Percentiles rank a stretch among this genome's conserved stretches.
Conservation (phyloP, 305 asterid species). For the Solanum hybrid region DNA sequence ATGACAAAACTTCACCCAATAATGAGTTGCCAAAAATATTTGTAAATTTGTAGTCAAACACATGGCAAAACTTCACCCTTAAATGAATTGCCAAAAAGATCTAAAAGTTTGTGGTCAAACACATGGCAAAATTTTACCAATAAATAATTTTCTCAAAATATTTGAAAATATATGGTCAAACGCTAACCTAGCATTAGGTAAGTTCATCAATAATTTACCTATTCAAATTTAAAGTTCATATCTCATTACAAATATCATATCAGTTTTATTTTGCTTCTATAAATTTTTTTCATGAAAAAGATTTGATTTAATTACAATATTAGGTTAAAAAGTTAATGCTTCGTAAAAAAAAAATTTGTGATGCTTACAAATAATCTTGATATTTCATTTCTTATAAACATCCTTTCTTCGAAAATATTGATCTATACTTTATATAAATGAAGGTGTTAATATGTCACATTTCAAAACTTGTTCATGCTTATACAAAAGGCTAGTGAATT, state of each 20-base stretch:
- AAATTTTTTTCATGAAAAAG: not conserved
- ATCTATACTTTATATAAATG: no score
- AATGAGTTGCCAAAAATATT: no score
- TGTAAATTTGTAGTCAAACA: no score
- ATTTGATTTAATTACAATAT: not conserved
- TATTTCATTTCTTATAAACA: not conserved
- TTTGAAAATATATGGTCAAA: no score
- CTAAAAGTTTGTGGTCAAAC: no score
- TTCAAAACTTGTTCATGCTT: not conserved
- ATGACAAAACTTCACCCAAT: no score
- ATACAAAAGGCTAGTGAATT: not conserved
- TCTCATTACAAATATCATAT: not conserved
- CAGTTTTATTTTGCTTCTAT: not conserved
- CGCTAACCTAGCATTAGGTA: not conserved
- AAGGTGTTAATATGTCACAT: not conserved
- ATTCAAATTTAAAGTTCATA: not conserved
- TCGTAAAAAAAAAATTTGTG: not conserved
- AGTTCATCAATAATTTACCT: not conserved
- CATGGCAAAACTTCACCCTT: no score
- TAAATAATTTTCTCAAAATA: no score
- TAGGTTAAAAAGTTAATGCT: not conserved
- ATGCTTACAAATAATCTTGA: not conserved
- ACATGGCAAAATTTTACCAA: no score
- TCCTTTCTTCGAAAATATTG: not conserved
- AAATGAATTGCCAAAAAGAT: no score